A percentile compares a stretch with the other conserved stretches of the same genome.
phyloP scores from a whole-genome alignment of 129 eudicot genomes.

The Solidago caesia region DNA sequence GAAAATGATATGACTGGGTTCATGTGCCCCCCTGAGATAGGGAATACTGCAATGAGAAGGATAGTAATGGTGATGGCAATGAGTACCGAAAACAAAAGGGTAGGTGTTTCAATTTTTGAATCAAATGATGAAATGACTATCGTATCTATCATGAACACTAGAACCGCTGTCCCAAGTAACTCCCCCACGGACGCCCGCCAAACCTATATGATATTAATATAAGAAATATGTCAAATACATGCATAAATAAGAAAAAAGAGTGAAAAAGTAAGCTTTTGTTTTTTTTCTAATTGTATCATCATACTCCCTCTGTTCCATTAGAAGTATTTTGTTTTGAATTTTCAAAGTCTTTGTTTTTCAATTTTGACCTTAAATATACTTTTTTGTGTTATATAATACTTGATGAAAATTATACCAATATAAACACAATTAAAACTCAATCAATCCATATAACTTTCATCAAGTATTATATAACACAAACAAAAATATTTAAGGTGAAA shows the following conservation, averaged over 20 bases:
- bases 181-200: slow-evolving; percentile 85
- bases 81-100: slow-evolving; percentile 44
- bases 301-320: too few species aligned
- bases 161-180: slow-evolving; percentile 57
- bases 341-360: too few species aligned
- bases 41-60: slow-evolving; percentile 62
- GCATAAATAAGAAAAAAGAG: neutral
- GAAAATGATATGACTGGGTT: slow-evolving; percentile 76
- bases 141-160: slow-evolving; percentile 71
- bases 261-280: too few species aligned
- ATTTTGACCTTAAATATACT: too few species aligned
- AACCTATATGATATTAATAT: slow-evolving; percentile 34
- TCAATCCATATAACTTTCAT: too few species aligned
- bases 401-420: too few species aligned
- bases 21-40: slow-evolving; percentile 80
- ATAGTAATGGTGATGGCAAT: slow-evolving; percentile 48
- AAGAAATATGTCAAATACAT: neutral
- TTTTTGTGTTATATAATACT: too few species aligned
- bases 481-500: too few species aligned
- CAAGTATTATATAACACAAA: too few species aligned
- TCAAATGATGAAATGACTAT: slow-evolving; percentile 64
- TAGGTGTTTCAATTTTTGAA: slow-evolving; percentile 50
- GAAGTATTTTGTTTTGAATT: too few species aligned
- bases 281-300: too few species aligned
- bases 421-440: too few species aligned